A percentile compares a stretch with the other conserved stretches of the same genome.
Conservation (phyloP, 352 stramenopile species). For the Lagenidium sp. region DNA sequence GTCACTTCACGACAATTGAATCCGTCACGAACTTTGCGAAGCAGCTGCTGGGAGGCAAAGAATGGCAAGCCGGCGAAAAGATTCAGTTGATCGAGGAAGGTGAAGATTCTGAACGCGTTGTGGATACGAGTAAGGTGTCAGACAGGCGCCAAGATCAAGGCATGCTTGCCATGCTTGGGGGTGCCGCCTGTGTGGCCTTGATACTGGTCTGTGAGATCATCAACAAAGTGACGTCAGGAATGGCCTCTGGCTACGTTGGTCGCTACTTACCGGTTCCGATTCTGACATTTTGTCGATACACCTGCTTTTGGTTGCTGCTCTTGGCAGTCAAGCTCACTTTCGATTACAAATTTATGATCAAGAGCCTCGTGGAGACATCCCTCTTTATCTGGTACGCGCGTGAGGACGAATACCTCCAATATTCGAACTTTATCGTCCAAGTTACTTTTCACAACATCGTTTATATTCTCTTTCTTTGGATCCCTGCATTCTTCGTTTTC, state of each 20-base stretch:
- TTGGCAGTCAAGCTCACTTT: slow-evolving; percentile 66
- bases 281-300: slow-evolving; percentile 57
- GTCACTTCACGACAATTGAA: slow-evolving; percentile 44
- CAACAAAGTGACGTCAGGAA: slow-evolving; percentile 67
- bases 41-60: too few relatives aligned
- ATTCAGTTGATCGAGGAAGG: slow-evolving; percentile 12
- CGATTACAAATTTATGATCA: slow-evolving; percentile 80
- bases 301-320: slow-evolving; percentile 72
- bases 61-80: too few relatives aligned
- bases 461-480: slow-evolving; percentile 81
- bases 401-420: slow-evolving; percentile 57
- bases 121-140: slow-evolving; percentile 13
- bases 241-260: slow-evolving; percentile 65
- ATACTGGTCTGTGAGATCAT: slow-evolving; percentile 58
- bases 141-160: slow-evolving; percentile 47
- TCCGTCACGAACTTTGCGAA: slow-evolving; percentile 54
- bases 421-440: slow-evolving; percentile 79
- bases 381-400: slow-evolving; percentile 80
- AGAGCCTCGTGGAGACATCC: slow-evolving; percentile 67
- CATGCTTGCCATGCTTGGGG: slow-evolving; percentile 52
- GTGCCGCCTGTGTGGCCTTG: slow-evolving; percentile 26
- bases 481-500: slow-evolving; percentile 72
- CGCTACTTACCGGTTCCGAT: slow-evolving; percentile 63
- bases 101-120: neutral
- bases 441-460: slow-evolving; percentile 74